Evolutionary conservation across 192 early-diverging fungal genomes (phyloP), one percentile per base, ranked within the genome.

Genomic region (Entomortierella chlamydospora): DNA sequence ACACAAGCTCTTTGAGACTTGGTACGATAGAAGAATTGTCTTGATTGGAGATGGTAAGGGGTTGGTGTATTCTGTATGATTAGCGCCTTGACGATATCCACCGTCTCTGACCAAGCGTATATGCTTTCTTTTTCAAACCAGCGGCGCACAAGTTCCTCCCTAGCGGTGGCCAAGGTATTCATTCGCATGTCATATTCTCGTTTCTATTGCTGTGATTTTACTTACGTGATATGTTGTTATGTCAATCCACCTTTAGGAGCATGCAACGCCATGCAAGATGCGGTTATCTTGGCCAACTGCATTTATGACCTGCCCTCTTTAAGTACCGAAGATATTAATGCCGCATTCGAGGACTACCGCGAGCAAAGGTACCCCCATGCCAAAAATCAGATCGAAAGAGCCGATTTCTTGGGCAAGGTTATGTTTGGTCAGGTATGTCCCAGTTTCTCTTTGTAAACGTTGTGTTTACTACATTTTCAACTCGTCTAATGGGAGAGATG

Each of bases 21-120:
- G 57, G 57, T 41, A 41, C 34, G 2, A 42, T 59, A 34, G 34
- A 20, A 31, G 57, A 9, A 41, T 20, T 5, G 57, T 59, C 0
- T 34, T 59, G n/a, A 34, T 59, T n/a, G 57, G 57, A 7, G 57
- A 59, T 59, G 57, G 57, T 59, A 59, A 15, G 33, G 0, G 23
- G 22, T 20, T 25, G 22, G 22, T 59, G 34, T 2, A 17, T 42
- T 18, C 10, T 59, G 9, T 41, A 17, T 20, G 1, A 11, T n/a
- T 42, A 20, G n/a, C n/a, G n/a, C 39, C 15, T 23, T 5, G 39
- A 41, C 39, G 22, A n/a, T n/a, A n/a, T n/a, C n/a, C n/a, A n/a
- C n/a, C n/a, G n/a, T n/a, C n/a, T n/a, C n/a, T n/a, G n/a, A n/a
- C n/a, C n/a, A n/a, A n/a, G n/a, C n/a, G n/a, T n/a, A n/a, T n/a